Base-by-base conservation (phyloP, 2,329 filamentous ascomycete genomes). In the Parascedosporium putredinis region DNA sequence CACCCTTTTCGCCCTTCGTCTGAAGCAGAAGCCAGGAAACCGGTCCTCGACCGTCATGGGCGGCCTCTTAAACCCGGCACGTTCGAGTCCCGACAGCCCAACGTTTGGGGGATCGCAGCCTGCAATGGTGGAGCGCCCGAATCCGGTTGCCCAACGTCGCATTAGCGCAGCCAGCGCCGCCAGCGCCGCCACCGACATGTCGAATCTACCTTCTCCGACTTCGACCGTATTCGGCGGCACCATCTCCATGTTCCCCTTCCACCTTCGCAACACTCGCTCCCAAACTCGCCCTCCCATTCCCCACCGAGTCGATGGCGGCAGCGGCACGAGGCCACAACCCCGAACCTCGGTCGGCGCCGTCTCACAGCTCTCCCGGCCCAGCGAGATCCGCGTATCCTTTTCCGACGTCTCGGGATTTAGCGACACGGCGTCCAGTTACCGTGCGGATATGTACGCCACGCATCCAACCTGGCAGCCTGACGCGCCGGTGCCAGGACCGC, bases 181-280 rank as follows among this genome's bases (percentile, higher is more conserved):
- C 6, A 42, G 16, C 6, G 38, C 16, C 10, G 20, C 18, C 2
- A 42, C 38, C 20, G n/a, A n/a, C n/a, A n/a, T n/a, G n/a, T n/a
- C n/a, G n/a, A n/a, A n/a, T n/a, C 16, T 42, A 20, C 38, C 38
- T 20, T 42, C 38, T 3, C 38, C 38, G 12, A 42, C 38, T 10
- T 42, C 38, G 2, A 42, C 38, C 38, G 38, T 42, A 9, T 42
- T 42, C 18, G 38, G 38, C n/a, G 38, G 38, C 5, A 42, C 38
- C 14, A 42, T 42, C 23, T 42, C 38, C 20, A 42, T 42, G 38
- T 42, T 42, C 38, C 38, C 38, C 38, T 42, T 24, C 38, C 38
- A 2, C 38, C 38, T 2, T 42, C 38, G 9, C 38, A 42, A 14
- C 38, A 42, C 23, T 42, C 38, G 4, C 14, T 42, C 5, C 38